Percentiles rank a stretch among this genome's conserved stretches.
Evolutionary conservation across 306 rosid species (phyloP).

Genomic region (Inga laurina): DNA sequence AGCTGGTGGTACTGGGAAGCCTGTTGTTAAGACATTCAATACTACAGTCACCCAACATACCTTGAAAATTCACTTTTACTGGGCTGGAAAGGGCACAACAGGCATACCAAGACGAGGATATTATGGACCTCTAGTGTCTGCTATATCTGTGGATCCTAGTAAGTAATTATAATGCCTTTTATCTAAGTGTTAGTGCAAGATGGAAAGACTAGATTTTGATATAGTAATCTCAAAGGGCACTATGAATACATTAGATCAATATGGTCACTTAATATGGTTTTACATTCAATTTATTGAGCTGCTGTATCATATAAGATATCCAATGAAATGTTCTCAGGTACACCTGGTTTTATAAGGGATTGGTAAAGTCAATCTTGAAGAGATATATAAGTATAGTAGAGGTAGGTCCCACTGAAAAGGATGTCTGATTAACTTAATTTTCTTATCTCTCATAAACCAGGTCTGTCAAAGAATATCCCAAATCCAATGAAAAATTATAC

Average conservation of each 20-base stretch:
- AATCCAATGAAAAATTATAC: not conserved
- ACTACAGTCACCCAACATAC: not conserved
- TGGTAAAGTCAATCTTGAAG: not conserved
- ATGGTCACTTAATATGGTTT: not conserved
- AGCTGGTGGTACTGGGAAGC: not conserved
- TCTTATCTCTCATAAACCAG: not conserved
- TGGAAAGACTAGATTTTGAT: not conserved
- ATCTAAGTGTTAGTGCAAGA: not conserved
- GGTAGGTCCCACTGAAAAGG: not conserved
- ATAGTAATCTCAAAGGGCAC: not conserved
- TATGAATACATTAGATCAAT: not conserved
- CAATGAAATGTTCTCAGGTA: not conserved
- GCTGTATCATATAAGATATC: not conserved
- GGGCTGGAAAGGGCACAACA: constrained; percentile 14
- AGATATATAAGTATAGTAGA: not conserved
- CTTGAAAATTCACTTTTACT: not conserved
- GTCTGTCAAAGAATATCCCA: not conserved
- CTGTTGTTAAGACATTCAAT: not conserved
- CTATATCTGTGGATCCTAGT: constrained; percentile 6
- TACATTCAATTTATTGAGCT: not conserved
- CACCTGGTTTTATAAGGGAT: not conserved
- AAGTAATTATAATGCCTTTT: not conserved
- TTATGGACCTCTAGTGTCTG: constrained; percentile 2
- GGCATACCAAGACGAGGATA: not conserved
- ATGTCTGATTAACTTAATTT: not conserved